Percentiles rank a stretch among this genome's conserved stretches.
Evolutionary conservation across 768 basidiomycete genomes (phyloP).

Genomic region (Leccinellum luteum): DNA sequence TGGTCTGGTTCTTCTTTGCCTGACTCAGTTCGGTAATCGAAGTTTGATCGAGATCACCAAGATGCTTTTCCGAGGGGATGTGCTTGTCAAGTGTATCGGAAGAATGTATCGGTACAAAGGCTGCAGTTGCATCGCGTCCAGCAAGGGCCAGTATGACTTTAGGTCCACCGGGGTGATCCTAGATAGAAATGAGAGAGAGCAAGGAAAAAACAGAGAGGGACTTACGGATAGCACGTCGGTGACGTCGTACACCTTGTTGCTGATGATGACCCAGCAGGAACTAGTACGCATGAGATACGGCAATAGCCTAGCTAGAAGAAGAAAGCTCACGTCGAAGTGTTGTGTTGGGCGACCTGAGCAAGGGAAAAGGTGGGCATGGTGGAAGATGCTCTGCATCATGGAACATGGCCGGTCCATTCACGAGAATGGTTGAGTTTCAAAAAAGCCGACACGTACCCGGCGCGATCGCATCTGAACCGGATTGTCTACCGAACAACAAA

Average conservation of each 20-base stretch:
- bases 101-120: constrained; percentile 82
- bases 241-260: constrained; percentile 80
- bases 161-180: constrained; percentile 87
- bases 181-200: constrained; percentile 9
- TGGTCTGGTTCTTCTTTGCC: constrained; percentile 40
- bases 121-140: constrained; percentile 77
- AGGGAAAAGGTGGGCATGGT: constrained; percentile 44
- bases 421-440: too few species aligned
- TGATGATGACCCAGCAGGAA: constrained; percentile 84
- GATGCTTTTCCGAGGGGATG: constrained; percentile 65
- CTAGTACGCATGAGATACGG: constrained; percentile 32
- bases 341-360: constrained; percentile 60
- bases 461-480: too few species aligned
- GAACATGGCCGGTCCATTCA: too few species aligned
- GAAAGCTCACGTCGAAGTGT: constrained; percentile 44
- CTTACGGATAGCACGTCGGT: constrained; percentile 70
- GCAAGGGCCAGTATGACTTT: constrained; percentile 81
- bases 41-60: constrained; percentile 59
- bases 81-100: constrained; percentile 74
- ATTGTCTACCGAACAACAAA: too few species aligned
- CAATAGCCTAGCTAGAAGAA: not conserved
- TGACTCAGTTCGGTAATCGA: constrained; percentile 39
- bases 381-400: too few species aligned
- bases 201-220: not conserved
- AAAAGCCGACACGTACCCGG: too few species aligned